Evolutionary conservation across 2,329 filamentous ascomycete genomes (phyloP), one percentile per base, ranked within the genome.

Genomic region (Colletotrichum lentis): DNA sequence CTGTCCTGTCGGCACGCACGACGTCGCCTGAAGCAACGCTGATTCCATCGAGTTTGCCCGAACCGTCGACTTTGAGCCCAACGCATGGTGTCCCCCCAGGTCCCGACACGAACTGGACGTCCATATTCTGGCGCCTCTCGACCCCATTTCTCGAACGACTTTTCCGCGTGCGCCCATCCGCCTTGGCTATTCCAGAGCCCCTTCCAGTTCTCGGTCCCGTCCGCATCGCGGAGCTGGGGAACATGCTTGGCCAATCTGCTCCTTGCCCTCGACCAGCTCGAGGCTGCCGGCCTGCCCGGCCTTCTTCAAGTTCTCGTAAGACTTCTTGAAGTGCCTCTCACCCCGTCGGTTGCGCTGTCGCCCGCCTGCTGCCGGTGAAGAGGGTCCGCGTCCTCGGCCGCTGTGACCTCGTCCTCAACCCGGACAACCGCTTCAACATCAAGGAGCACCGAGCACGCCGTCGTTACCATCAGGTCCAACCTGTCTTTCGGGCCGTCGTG

Each of bases 401-500:
- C 69, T 59, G 75, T 20, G 74, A 75, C n/a, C 77, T 79, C 71
- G 78, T 74, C 24, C 73, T 84, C 31, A 85, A 84, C 69, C 81
- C 83, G 0, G 82, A 83, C 0, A 80, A 79, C 0, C 73, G 76
- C 58, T 86, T 86, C 73, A 83, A 80, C 68, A 81, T 81, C 71
- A 86, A 86, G 72, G n/a, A n/a, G n/a, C n/a, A n/a, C n/a, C n/a
- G 84, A 86, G 73, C 84, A 86, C 73, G 80, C 82, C 71, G 75
- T 86, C 22, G 80, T 86, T 53, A 81, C 81, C 31, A 80, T 84
- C 72, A 84, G 84, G 81, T 83, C 87, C 54, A 87, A 88, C 72
- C 80, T 82, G 12, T 78, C 78, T 10, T 79, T 75, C 69, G 76
- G 77, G 46, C 73, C 75, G 4, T 80, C 80, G 0, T 83, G 82